phyloP scores from a whole-genome alignment of 345 rosid genomes.

The Gossypium longicalyx region DNA sequence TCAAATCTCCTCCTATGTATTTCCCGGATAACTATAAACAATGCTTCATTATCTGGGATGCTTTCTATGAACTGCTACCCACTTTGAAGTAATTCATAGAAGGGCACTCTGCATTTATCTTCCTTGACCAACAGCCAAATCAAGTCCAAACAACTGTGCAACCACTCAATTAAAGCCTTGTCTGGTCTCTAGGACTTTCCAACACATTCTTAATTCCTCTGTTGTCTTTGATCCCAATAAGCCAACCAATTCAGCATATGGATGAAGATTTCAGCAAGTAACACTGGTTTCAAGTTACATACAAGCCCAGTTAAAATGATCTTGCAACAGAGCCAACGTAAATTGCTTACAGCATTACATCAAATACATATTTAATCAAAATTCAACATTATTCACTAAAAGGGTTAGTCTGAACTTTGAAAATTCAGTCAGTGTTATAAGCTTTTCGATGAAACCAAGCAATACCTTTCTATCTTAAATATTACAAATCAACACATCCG shows the following conservation, averaged over 20 bases:
- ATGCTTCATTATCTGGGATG: conserved; percentile 92
- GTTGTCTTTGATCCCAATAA: conserved; percentile 87
- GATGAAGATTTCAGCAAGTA: conserved; percentile 72
- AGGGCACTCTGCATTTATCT: conserved; percentile 82
- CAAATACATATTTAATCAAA: no score
- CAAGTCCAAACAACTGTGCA: conserved; percentile 88
- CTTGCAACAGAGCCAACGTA: conserved; percentile 87
- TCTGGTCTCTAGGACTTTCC: conserved; percentile 64
- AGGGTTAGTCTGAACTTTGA: no score
- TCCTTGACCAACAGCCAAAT: conserved; percentile 87
- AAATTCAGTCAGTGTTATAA: no score
- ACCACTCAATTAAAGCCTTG: conserved; percentile 79
- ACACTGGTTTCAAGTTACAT: conserved; percentile 68
- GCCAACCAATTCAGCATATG: conserved; percentile 87
- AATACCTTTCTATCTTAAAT: no score
- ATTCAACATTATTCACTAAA: no score
- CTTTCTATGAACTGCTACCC: conserved; percentile 94
- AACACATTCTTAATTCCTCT: conserved; percentile 54
- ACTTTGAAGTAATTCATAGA: conserved; percentile 83
- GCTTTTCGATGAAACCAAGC: no score
- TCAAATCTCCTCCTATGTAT: conserved; percentile 94
- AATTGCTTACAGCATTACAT: conserved; percentile 51
- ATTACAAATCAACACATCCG: no score
- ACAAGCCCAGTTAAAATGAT: conserved; percentile 73
- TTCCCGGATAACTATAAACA: conserved; percentile 86